Percentiles rank a stretch among this genome's conserved stretches.
phyloP scores from a whole-genome alignment of 495 filamentous ascomycete species.

The Aspergillus olivimuriae region DNA sequence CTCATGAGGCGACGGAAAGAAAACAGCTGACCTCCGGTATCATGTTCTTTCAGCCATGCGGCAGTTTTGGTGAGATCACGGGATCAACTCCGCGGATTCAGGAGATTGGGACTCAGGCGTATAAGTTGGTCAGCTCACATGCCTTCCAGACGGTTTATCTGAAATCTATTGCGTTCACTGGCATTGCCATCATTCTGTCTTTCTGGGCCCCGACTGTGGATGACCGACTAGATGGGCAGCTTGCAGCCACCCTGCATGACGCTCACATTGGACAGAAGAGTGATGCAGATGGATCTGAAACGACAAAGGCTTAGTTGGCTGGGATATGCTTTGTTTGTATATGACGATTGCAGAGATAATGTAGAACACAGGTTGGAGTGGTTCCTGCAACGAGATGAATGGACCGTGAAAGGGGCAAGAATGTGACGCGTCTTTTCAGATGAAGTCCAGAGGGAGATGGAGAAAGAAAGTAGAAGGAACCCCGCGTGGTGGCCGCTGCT shows the following conservation, averaged over 20 bases:
- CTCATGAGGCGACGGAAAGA: neutral
- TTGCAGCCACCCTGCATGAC: neutral
- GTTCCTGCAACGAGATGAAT: neutral
- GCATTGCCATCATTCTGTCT: neutral
- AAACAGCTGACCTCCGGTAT: neutral
- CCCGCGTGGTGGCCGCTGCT: slow-evolving; percentile 3
- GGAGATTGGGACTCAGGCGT: neutral
- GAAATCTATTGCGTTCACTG: neutral
- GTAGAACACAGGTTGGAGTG: neutral
- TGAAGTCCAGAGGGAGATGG: too few species aligned
- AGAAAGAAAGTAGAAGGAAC: too few species aligned
- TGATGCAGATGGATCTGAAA: neutral
- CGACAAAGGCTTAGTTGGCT: neutral
- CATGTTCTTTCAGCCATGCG: neutral
- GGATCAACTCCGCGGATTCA: neutral
- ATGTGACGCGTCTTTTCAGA: too few species aligned
- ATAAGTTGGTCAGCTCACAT: neutral
- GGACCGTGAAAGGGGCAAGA: too few species aligned
- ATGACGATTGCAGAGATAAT: too few species aligned
- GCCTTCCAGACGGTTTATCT: neutral
- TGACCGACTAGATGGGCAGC: neutral
- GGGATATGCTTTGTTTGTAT: neutral
- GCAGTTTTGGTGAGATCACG: neutral
- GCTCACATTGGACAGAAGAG: neutral
- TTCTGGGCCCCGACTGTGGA: neutral